Evolutionary conservation across 176 grass and related monocot genomes (phyloP), one percentile per base, ranked within the genome.

Genomic region (Poa annua): DNA sequence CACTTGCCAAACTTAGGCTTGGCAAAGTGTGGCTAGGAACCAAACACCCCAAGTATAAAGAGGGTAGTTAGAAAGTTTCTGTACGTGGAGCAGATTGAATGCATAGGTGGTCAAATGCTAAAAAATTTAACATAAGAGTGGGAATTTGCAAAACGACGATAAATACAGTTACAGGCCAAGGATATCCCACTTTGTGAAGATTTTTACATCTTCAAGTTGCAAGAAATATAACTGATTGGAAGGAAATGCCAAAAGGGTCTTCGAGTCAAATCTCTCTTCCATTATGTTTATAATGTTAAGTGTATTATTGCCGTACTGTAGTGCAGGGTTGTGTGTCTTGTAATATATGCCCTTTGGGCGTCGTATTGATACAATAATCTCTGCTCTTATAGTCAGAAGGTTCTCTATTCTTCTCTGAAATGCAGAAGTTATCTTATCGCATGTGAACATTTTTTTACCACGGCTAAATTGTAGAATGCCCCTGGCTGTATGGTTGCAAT

Each of bases 391-490:
- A 71, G 20, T 45, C 38, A 44, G 68, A 47, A 71, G 67, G 11
- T 71, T 71, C 36, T 83, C 60, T 8, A 65, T 52, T 52, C 41
- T 34, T 83, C 61, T 36, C n/a, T 35, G 35, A 63, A 74, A 47
- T 75, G n/a, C 45, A 53, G 7, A 52, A 29, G 19, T 74, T 75
- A 14, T 75, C 69, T 51, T 75, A 49, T 75, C 52, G 56, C 32
- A 29, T 51, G 66, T 76, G 82, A n/a, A n/a, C n/a, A 76, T 34
- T 48, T 15, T 49, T 45, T 74, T 22, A 74, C 25, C 42, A 47
- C 12, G 12, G n/a, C 7, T 72, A 73, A 49, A 73, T 73, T 73
- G 44, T 9, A 73, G 13, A 73, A 47, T 7, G 29, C 14, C 70
- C 70, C 70, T 73, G 42, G 44, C 15, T 4, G 3, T 73, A 73